Percentiles rank a stretch among this genome's conserved stretches.
Evolutionary conservation across 1,284 basidiomycete species (phyloP).

Genomic region (Cystobasidiaceae sp.): DNA sequence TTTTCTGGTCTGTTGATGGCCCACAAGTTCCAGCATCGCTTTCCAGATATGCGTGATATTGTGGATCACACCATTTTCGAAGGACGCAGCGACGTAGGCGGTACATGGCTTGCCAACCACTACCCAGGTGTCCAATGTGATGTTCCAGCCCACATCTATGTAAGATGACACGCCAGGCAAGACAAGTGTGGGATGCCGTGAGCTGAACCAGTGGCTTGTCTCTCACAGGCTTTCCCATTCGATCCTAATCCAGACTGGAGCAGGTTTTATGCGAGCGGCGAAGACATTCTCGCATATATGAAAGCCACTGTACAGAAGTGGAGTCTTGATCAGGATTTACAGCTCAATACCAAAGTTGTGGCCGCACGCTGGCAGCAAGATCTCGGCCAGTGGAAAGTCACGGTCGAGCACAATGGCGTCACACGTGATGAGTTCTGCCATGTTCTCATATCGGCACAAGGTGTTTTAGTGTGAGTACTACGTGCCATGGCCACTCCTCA

Average conservation of each 20-base stretch:
- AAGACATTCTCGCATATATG: conserved; percentile 48
- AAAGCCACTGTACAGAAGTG: conserved; percentile 3
- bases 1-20: conserved; percentile 21
- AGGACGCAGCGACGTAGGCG: conserved; percentile 5
- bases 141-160: conserved; percentile 25
- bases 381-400: not conserved
- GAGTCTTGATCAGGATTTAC: not conserved
- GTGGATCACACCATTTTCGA: conserved; percentile 5
- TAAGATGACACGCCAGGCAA: not conserved
- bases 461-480: not conserved
- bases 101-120: conserved; percentile 19
- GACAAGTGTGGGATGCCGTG: too few relatives aligned
- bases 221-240: conserved; percentile 55
- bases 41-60: not conserved
- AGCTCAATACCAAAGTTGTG: conserved; percentile 17
- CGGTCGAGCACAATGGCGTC: not conserved
- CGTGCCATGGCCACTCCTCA: not conserved
- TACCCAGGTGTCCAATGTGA: conserved; percentile 10
- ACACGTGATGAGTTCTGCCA: not conserved
- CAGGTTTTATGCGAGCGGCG: conserved; percentile 51
- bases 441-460: not conserved
- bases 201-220: not conserved
- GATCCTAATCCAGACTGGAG: conserved; percentile 55
- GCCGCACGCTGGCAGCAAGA: conserved; percentile 6
- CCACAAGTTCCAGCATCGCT: conserved; percentile 12